A percentile compares a stretch with the other conserved stretches of the same genome.
Evolutionary conservation across 1,284 basidiomycete genomes (phyloP).

Genomic region (Apiotrichum laibachii): DNA sequence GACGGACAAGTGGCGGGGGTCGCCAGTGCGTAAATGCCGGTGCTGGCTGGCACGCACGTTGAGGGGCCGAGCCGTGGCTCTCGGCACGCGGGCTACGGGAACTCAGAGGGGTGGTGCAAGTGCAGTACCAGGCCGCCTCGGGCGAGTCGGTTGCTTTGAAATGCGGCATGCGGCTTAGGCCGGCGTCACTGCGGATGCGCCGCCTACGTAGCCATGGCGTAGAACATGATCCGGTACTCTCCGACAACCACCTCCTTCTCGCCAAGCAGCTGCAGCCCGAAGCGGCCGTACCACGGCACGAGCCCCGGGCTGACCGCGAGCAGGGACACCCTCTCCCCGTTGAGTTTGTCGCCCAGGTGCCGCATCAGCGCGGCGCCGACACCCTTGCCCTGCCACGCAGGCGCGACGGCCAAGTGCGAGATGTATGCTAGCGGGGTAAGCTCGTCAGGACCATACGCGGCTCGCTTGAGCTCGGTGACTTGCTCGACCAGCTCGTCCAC

Average conservation of each 20-base stretch:
- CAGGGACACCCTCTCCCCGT: neutral
- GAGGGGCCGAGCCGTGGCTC: no score
- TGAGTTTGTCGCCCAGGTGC: neutral
- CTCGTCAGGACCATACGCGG: slow-evolving; percentile 9
- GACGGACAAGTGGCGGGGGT: no score
- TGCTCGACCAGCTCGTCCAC: neutral
- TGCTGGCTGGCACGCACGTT: no score
- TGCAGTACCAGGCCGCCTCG: no score
- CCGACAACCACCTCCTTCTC: neutral
- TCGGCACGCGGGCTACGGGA: no score
- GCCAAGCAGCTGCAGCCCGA: neutral
- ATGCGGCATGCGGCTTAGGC: no score
- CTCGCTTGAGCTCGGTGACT: neutral
- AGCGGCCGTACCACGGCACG: neutral
- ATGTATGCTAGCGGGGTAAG: slow-evolving; percentile 18
- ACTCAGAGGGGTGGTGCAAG: no score
- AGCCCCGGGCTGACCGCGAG: neutral
- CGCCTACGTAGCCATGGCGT: neutral
- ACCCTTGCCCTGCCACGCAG: slow-evolving; percentile 7
- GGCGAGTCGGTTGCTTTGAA: no score
- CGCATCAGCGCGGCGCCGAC: slow-evolving; percentile 8
- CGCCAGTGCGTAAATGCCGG: no score
- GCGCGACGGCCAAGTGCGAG: slow-evolving; percentile 12
- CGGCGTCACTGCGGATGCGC: no score
- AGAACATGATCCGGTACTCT: neutral